Evolutionary conservation across 2,329 filamentous ascomycete genomes (phyloP), one percentile per base, ranked within the genome.

Genomic region (Grosmannia penicillata): DNA sequence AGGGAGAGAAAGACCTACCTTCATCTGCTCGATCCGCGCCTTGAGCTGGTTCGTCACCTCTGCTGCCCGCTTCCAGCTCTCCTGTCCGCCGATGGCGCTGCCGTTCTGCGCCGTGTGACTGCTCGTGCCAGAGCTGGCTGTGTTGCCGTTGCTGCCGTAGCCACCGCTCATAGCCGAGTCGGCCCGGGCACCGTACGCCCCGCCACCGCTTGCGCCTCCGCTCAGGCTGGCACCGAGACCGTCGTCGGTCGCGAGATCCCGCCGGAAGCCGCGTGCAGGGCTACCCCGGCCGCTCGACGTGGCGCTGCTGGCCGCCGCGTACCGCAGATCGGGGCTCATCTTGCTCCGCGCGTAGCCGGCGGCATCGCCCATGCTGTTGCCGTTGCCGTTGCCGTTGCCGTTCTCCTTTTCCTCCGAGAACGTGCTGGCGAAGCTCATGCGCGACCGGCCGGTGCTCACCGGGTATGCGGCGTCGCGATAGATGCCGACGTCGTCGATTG

Each of bases 1-100:
- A 11, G 15, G 14, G 29, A 19, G 4, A 8, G 17, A n/a, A 13
- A 14, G 15, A 51, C 61, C 48, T 51, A 73, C 75, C 71, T 96
- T 98, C 91, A 98, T 98, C 67, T 91, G 82, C 65, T 96, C 91
- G 58, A 98, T 98, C 56, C 91, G 76, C 37, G 89, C 86, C 65
- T 96, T 98, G 52, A 98, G 60, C 57, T 95, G 91, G 59, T 87
- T 95, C 39, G 91, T 98, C 41, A 98, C 91, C 63, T 98, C 91
- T 3, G 91, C 91, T 15, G 91, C 91, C 49, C 91, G 71, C 63
- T 87, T 93, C 91, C 91, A 98, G 56, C 87, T 96, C 62, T 98
- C 91, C 15, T 78, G 76, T 1, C 76, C 76, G 33, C 77, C 72
- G 14, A 60, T 56, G 11, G 39, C 43, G 24, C 43, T 39, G 21